These are phyloP conservation scores for Helicocarpus griseus DNA, from an alignment of 2,329 filamentous ascomycete genomes.

Conservation along the genomic window DNA sequence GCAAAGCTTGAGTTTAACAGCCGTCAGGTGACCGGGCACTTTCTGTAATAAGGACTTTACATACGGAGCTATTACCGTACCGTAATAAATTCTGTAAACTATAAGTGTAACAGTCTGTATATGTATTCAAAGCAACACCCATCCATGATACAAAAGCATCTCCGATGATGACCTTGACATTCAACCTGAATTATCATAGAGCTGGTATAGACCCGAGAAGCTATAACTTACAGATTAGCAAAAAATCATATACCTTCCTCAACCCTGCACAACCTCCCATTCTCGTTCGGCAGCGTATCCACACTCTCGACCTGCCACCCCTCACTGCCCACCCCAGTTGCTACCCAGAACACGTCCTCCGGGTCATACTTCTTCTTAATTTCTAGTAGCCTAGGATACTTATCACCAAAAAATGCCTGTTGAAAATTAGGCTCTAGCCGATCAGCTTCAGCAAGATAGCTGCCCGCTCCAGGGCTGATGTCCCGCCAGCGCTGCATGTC, in stretches of 20 bases:
- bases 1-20: neutral
- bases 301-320: constrained; percentile 4
- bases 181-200: too few species aligned
- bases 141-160: too few species aligned
- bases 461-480: constrained; percentile 7
- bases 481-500: constrained; percentile 12
- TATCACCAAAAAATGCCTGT: constrained; percentile 15
- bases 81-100: too few species aligned
- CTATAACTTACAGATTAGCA: too few species aligned
- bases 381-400: constrained; percentile 17
- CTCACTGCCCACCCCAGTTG: constrained; percentile 3
- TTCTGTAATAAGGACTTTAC: too few species aligned
- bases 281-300: neutral
- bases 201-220: neutral
- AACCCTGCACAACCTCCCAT: constrained; percentile 5
- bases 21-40: neutral
- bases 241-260: neutral
- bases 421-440: constrained; percentile 15
- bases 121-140: too few species aligned
- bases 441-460: constrained; percentile 15
- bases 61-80: neutral
- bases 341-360: constrained; percentile 1
- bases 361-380: constrained; percentile 23
- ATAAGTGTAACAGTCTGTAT: too few species aligned
- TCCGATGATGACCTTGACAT: too few species aligned